Conservation (phyloP, 2,329 filamentous ascomycete species). For the Penicillium capsulatum region DNA sequence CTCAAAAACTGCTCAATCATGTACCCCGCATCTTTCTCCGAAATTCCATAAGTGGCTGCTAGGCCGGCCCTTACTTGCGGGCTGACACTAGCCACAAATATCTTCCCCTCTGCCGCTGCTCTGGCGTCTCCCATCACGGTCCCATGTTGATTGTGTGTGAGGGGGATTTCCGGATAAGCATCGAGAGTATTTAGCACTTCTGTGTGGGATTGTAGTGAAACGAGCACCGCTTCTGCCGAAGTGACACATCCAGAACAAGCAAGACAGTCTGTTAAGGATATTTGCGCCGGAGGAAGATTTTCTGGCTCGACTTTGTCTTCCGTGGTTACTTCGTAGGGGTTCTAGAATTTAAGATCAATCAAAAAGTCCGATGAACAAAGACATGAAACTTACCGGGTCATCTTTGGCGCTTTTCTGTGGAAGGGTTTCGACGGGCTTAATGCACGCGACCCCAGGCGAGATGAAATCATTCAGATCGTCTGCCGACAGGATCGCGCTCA, state of each 20-base stretch:
- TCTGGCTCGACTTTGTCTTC: conserved; percentile 67
- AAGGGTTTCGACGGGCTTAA: conserved; percentile 93
- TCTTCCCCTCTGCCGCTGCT: conserved; percentile 52
- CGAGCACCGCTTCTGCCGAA: conserved; percentile 93
- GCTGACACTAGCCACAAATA: conserved; percentile 89
- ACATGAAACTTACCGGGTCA: conserved; percentile 39
- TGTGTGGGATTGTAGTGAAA: conserved; percentile 86
- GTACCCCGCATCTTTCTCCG: conserved; percentile 67
- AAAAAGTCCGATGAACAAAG: too few relatives aligned
- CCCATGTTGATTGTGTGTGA: conserved; percentile 20
- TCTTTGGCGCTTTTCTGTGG: conserved; percentile 57
- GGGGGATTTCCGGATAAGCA: conserved; percentile 46
- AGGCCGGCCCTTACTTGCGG: conserved; percentile 87
- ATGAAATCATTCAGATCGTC: conserved; percentile 99
- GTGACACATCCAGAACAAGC: conserved; percentile 98
- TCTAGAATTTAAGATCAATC: conserved; percentile 37
- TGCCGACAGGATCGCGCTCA: conserved; percentile 95
- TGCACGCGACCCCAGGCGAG: conserved; percentile 92
- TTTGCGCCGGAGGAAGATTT: conserved; percentile 71
- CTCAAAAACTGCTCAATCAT: conserved; percentile 79
- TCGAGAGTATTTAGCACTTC: conserved; percentile 85
- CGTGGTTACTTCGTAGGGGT: conserved; percentile 81
- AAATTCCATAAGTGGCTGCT: conserved; percentile 74
- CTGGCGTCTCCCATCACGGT: conserved; percentile 45
- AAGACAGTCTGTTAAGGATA: conserved; percentile 94